Evolutionary conservation across 2,329 filamentous ascomycete species (phyloP).

Genomic region (Penicillium brasilianum): DNA sequence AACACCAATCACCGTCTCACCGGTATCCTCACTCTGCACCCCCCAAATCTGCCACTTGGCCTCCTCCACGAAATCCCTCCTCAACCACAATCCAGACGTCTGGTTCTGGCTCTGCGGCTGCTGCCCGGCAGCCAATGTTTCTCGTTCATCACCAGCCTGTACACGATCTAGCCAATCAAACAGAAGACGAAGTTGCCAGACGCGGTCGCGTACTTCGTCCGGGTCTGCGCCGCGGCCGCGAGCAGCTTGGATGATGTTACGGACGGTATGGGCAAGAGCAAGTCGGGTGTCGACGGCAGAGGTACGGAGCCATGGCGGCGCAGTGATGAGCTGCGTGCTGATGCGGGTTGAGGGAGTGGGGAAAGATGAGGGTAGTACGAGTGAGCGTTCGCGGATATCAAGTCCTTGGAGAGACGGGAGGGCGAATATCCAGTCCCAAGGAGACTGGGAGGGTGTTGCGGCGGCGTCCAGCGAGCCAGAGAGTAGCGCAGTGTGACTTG

Average conservation of each 20-base stretch:
- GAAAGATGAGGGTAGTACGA: slow-evolving; percentile 60
- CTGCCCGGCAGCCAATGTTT: slow-evolving; percentile 1
- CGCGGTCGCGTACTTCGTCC: slow-evolving; percentile 59
- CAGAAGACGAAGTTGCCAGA: slow-evolving; percentile 67
- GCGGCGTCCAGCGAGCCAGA: slow-evolving; percentile 30
- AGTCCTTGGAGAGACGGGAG: slow-evolving; percentile 60
- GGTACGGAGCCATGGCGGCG: slow-evolving; percentile 58
- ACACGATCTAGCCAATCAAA: slow-evolving; percentile 68
- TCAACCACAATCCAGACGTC: slow-evolving; percentile 44
- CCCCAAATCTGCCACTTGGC: slow-evolving; percentile 50
- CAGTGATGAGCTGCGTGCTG: slow-evolving; percentile 47
- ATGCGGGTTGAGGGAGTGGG: slow-evolving; percentile 34
- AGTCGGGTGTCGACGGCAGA: slow-evolving; percentile 75
- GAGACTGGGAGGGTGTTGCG: slow-evolving; percentile 43
- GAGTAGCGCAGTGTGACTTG: slow-evolving; percentile 32
- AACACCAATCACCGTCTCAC: background rate
- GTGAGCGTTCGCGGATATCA: slow-evolving; percentile 69
- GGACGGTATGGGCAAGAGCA: slow-evolving; percentile 61
- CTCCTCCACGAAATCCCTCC: slow-evolving; percentile 47
- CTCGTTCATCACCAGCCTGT: slow-evolving; percentile 20
- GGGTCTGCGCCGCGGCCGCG: slow-evolving; percentile 38
- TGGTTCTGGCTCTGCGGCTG: slow-evolving; percentile 10
- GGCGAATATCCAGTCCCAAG: slow-evolving; percentile 77
- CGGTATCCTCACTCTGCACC: slow-evolving; percentile 39
- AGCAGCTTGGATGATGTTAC: slow-evolving; percentile 39